These are phyloP conservation scores for Ocimum tenuiflorum DNA, from an alignment of 257 asterid genomes.

Conservation along the genomic window DNA sequence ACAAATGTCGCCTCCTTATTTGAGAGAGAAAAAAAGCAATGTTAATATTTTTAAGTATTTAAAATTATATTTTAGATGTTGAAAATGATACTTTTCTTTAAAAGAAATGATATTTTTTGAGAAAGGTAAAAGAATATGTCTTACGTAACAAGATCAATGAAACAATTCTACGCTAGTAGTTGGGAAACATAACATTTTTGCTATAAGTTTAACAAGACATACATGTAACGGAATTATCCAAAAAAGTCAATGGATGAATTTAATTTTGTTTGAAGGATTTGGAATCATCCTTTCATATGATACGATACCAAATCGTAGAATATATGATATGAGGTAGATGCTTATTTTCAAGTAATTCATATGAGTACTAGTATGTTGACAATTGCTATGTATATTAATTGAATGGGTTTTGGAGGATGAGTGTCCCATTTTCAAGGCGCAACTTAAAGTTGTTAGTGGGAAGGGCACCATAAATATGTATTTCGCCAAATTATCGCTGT, in stretches of 20 bases:
- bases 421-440: slow-evolving; percentile 32
- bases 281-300: background rate
- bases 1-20: too few species aligned
- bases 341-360: background rate
- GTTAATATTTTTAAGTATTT: too few species aligned
- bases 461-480: slow-evolving; percentile 20
- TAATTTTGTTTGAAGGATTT: background rate
- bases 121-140: too few species aligned
- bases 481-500: background rate
- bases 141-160: too few species aligned
- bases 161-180: too few species aligned
- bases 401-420: slow-evolving; percentile 10
- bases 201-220: too few species aligned
- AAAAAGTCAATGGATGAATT: background rate
- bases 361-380: slow-evolving; percentile 24
- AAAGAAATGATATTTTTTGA: too few species aligned
- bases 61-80: too few species aligned
- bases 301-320: background rate
- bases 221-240: too few species aligned
- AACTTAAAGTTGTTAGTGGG: slow-evolving; percentile 27
- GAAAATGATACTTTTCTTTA: too few species aligned
- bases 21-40: too few species aligned
- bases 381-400: background rate
- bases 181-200: too few species aligned
- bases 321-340: background rate